Evolutionary conservation across 2,329 filamentous ascomycete species (phyloP), one percentile per base, ranked within the genome.

Genomic region (Sporothrix pseudoabietina): DNA sequence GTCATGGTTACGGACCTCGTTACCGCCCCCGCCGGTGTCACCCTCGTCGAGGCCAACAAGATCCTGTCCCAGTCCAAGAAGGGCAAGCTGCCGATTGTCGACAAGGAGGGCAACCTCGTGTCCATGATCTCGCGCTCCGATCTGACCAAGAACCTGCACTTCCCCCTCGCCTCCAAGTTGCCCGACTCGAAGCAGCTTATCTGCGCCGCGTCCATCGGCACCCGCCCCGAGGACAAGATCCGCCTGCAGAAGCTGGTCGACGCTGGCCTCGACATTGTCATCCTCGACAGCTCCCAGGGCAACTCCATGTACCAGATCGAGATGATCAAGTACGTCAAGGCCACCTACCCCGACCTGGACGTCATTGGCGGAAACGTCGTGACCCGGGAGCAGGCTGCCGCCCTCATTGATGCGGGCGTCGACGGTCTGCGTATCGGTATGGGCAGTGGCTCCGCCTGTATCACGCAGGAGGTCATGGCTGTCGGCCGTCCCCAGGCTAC

Each of bases 381-480:
- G 79, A 99, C 96, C 73, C 91, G 95, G 72, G 95, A 98, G 82
- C 96, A 99, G 86, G 96, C 96, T 77, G 96, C 97, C 71, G 86
- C 88, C 76, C 86, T 99, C 77, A 98, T 99, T 79, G 93, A 92
- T 75, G 96, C 95, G 77, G 96, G 96, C 81, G 95, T 93, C 74
- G 96, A 99, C 81, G 97, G 96, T 82, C 89, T 99, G 78, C 93
- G 96, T 81, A 99, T 99, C 80, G 96, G 96, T 81, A 99, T 99
- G 96, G 96, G 96, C 78, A 97, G 94, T 81, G 96, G 96, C 80
- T 97, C 93, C 80, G 96, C 96, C 80, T 99, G 96, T 84, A 99
- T 99, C 79, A 99, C 96, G 73, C 96, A 99, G 84, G 96, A 99
- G 85, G 97, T 99, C 81, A 99, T 99, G 96, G 96, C 96, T 78